Evolutionary conservation across 2,329 filamentous ascomycete genomes (phyloP).

Genomic region (Trichoderma koningii): DNA sequence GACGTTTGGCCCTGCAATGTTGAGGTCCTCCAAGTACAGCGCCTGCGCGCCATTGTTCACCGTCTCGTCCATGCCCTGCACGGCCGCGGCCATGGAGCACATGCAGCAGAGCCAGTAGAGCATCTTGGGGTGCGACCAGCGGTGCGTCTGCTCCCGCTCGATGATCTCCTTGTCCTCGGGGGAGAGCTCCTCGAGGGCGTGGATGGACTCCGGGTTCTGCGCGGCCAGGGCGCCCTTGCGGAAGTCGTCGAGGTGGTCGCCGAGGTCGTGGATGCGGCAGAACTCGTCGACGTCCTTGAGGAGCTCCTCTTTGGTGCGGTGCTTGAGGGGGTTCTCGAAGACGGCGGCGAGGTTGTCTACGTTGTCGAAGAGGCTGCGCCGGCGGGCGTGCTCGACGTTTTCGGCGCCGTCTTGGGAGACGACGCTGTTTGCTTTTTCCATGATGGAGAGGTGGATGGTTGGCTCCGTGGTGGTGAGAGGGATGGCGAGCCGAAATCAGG

Average conservation of each 20-base stretch:
- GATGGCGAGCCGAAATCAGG: background rate
- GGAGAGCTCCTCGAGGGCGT: slow-evolving; percentile 35
- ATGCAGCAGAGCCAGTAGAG: slow-evolving; percentile 51
- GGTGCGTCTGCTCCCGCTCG: slow-evolving; percentile 56
- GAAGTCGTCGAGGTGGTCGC: slow-evolving; percentile 49
- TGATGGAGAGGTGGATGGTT: background rate
- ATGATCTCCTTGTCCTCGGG: slow-evolving; percentile 42
- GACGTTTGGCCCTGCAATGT: slow-evolving; percentile 66
- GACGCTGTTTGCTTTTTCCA: slow-evolving; percentile 9
- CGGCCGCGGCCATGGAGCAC: slow-evolving; percentile 58
- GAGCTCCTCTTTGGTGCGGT: slow-evolving; percentile 26
- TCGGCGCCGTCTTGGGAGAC: slow-evolving; percentile 22
- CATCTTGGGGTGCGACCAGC: slow-evolving; percentile 55
- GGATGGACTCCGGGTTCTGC: slow-evolving; percentile 36
- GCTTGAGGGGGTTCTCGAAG: slow-evolving; percentile 29
- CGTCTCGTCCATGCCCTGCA: slow-evolving; percentile 66
- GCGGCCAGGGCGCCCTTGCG: slow-evolving; percentile 44
- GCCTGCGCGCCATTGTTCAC: slow-evolving; percentile 64
- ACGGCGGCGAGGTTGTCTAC: slow-evolving; percentile 27
- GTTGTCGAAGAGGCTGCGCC: slow-evolving; percentile 26
- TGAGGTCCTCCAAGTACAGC: slow-evolving; percentile 61
- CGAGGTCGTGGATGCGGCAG: slow-evolving; percentile 43
- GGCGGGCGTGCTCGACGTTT: slow-evolving; percentile 24
- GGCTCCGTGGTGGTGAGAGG: background rate
- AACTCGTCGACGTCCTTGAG: slow-evolving; percentile 26